phyloP scores from a whole-genome alignment of 495 filamentous ascomycete species.

The Peziza echinospora region DNA sequence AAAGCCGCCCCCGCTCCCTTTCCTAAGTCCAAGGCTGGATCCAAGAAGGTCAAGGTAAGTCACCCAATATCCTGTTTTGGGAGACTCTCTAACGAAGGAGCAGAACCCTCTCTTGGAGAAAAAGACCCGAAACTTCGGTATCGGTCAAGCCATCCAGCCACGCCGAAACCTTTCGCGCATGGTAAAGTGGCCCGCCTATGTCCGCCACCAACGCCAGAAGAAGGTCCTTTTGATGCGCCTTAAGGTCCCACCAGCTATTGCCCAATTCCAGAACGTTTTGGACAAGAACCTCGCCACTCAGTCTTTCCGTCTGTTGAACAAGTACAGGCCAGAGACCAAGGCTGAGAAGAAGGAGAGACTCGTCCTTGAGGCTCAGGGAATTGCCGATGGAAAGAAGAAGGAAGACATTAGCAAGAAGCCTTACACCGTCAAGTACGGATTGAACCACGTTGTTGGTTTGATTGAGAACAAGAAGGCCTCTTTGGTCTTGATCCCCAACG shows the following conservation, averaged over 20 bases:
- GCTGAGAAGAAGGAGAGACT: slow-evolving; percentile 99
- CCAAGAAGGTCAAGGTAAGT: slow-evolving; percentile 93
- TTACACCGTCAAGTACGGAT: slow-evolving; percentile 95
- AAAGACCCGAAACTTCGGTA: slow-evolving; percentile 90
- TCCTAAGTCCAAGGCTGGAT: slow-evolving; percentile 75
- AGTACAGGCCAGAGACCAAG: slow-evolving; percentile 99
- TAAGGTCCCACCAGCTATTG: slow-evolving; percentile 93
- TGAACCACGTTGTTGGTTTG: slow-evolving; percentile 98
- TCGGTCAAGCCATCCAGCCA: slow-evolving; percentile 97
- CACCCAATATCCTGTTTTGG: not conserved
- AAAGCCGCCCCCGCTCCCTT: slow-evolving; percentile 95
- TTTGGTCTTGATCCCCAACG: slow-evolving; percentile 93
- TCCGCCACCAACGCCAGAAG: slow-evolving; percentile 97
- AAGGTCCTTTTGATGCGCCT: slow-evolving; percentile 97
- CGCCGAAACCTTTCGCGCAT: slow-evolving; percentile 92
- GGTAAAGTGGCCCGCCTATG: slow-evolving; percentile 98
- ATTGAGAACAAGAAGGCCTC: slow-evolving; percentile 99
- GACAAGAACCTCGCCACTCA: slow-evolving; percentile 97
- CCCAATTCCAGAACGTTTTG: slow-evolving; percentile 91
- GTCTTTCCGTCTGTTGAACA: slow-evolving; percentile 95
- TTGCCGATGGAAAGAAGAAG: slow-evolving; percentile 98
- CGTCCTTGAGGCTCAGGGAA: slow-evolving; percentile 87
- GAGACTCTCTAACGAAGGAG: slow-evolving; percentile 3
- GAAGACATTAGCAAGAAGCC: slow-evolving; percentile 99
- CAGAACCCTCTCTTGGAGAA: slow-evolving; percentile 99